Base-by-base conservation (phyloP, 441 rosid species). In the Arabidopsis lyrata region DNA sequence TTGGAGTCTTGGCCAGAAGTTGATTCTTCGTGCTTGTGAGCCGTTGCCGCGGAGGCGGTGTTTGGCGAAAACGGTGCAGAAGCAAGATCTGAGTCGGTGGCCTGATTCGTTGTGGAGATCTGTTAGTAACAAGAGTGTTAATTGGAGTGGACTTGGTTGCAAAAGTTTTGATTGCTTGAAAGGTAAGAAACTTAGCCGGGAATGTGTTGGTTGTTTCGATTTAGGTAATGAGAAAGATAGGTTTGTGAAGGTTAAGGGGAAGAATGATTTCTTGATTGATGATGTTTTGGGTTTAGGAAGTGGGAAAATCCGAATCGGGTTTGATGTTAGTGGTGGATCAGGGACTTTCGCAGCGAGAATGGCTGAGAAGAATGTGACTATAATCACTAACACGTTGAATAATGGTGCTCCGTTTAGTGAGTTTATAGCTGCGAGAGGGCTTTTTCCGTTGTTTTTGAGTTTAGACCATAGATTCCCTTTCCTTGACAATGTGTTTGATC, bases 121-220 rank as follows among this genome's bases (percentile, higher is more conserved):
- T 76, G 87, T 89, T 53, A 82, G 89, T 75, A 90, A 92, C 72
- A 92, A 89, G 87, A 81, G 82, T 42, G 81, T 84, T 7, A 88
- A 84, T 78, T 95, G 99, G 99, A 90, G 96, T 73, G 97, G 97
- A 9, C 80, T 92, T 54, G 96, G 93, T 57, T 95, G 99, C 74
- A 89, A 92, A 83, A 86, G 77, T 68, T 81, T 95, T 31, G 89
- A 82, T 14, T 92, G 97, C 75, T 86, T 95, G 80, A 90, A 83
- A 76, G 85, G 80, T 72, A 95, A 90, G 86, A 92, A 85, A 72
- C 65, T 86, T 85, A 84, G 85, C 70, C 74, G 83, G 60, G 98
- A 92, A 14, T 95, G 98, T 63, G 83, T 81, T 38, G 89, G 88
- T 68, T 92, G 98, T 76, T 92, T 95, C 71, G 88, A 92, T 81